phyloP scores from a whole-genome alignment of 2,329 filamentous ascomycete species.

The Cladophialophora carrionii region DNA sequence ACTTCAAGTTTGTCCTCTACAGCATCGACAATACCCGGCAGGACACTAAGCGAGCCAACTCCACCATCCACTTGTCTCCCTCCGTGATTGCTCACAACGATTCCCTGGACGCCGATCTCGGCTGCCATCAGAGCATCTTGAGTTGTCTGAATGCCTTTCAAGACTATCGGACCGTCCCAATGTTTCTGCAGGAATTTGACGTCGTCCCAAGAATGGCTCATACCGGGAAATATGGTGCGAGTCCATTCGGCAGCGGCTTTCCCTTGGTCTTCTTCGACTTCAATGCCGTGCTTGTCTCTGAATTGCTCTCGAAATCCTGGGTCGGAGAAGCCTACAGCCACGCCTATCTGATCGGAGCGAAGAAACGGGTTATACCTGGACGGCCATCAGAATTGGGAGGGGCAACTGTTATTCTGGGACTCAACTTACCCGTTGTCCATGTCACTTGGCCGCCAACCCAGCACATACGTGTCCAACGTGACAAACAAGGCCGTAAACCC shows the following conservation, averaged over 20 bases:
- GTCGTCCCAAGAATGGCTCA: conserved; percentile 59
- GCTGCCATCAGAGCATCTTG: conserved; percentile 46
- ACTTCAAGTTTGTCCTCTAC: conserved; percentile 45
- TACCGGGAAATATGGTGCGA: conserved; percentile 56
- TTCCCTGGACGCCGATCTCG: conserved; percentile 51
- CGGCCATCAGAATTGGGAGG: conserved; percentile 57
- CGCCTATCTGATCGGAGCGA: conserved; percentile 64
- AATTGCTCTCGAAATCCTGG: conserved; percentile 66
- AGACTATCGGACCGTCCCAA: conserved; percentile 61
- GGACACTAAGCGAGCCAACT: conserved; percentile 51
- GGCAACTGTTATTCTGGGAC: conserved; percentile 51
- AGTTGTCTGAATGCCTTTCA: conserved; percentile 59
- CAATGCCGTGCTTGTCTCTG: conserved; percentile 47
- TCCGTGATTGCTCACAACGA: conserved; percentile 56
- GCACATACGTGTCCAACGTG: conserved; percentile 71
- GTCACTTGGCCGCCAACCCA: conserved; percentile 71
- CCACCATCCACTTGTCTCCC: conserved; percentile 56
- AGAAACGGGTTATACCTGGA: conserved; percentile 63
- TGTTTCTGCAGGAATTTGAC: conserved; percentile 60
- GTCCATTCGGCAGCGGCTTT: conserved; percentile 60
- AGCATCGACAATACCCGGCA: conserved; percentile 59
- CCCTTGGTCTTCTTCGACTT: conserved; percentile 38
- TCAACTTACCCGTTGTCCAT: conserved; percentile 61
- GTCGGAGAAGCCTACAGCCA: conserved; percentile 51
- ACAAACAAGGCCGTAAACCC: conserved; percentile 71